These are phyloP conservation scores for Hymenoscyphus fructigenus DNA, from an alignment of 2,329 filamentous ascomycete species.

Conservation along the genomic window DNA sequence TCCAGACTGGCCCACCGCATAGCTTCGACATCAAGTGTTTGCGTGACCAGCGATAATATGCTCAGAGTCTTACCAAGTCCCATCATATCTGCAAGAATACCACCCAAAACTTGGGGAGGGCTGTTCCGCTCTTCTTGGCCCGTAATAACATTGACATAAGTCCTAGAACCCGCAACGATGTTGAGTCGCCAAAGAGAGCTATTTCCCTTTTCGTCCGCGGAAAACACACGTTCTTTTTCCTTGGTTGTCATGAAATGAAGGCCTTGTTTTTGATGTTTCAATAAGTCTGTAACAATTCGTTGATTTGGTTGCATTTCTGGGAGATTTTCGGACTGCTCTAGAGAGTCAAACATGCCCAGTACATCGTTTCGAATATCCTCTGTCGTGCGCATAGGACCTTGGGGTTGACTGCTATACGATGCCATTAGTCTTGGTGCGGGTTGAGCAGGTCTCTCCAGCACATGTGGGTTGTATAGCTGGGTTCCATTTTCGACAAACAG, in stretches of 20 bases:
- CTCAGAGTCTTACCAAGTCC: constrained; percentile 85
- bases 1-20: constrained; percentile 56
- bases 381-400: constrained; percentile 57
- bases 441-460: constrained; percentile 29
- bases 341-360: constrained; percentile 81
- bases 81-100: constrained; percentile 84
- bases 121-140: constrained; percentile 59
- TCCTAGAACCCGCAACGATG: constrained; percentile 52
- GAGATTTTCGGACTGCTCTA: constrained; percentile 73
- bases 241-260: constrained; percentile 81
- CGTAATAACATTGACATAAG: constrained; percentile 85
- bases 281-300: constrained; percentile 64
- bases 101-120: constrained; percentile 68
- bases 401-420: constrained; percentile 38
- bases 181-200: constrained; percentile 77
- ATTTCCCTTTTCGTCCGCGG: constrained; percentile 58
- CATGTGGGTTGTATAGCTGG: constrained; percentile 75
- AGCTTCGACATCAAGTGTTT: constrained; percentile 60
- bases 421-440: constrained; percentile 33
- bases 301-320: constrained; percentile 67
- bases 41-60: constrained; percentile 74
- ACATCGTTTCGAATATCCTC: constrained; percentile 88
- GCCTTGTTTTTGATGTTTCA: constrained; percentile 87
- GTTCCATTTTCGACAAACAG: constrained; percentile 66
- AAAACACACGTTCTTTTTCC: constrained; percentile 65